A percentile compares a stretch with the other conserved stretches of the same genome.
These are phyloP conservation scores for Macaranga tanarius DNA, from an alignment of 441 rosid genomes.

Conservation along the genomic window DNA sequence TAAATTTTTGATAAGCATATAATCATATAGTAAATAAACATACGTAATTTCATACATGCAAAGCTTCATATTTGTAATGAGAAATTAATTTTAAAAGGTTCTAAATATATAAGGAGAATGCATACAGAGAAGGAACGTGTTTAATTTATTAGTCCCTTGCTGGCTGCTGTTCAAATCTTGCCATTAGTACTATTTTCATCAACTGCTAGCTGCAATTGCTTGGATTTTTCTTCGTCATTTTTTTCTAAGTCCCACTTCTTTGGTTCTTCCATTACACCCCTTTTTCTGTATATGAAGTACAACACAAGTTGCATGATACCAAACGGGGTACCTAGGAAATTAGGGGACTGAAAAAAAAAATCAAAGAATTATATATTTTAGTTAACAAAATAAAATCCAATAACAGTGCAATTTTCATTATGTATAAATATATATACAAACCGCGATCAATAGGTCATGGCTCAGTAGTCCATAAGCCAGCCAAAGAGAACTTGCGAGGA, in stretches of 20 bases:
- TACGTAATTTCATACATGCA: no score
- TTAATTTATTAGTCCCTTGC: background rate
- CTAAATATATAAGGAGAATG: no score
- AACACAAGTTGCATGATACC: slow-evolving; percentile 69
- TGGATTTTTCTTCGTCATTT: slow-evolving; percentile 29
- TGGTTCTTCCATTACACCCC: slow-evolving; percentile 37
- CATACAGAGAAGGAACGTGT: background rate
- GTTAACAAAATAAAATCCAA: background rate
- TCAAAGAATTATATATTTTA: background rate
- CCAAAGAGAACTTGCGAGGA: slow-evolving; percentile 69
- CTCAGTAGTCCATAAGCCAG: slow-evolving; percentile 66
- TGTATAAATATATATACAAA: slow-evolving; percentile 25
- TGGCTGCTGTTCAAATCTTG: slow-evolving; percentile 27
- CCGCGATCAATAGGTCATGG: slow-evolving; percentile 76
- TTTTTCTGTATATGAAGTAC: slow-evolving; percentile 59
- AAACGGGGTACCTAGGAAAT: slow-evolving; percentile 62
- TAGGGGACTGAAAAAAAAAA: slow-evolving; percentile 58
- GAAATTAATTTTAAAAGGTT: no score
- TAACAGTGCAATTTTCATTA: background rate
- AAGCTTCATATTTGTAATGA: no score
- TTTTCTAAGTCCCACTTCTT: slow-evolving; percentile 46
- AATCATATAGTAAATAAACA: no score
- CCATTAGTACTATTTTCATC: slow-evolving; percentile 15
- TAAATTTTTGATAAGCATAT: no score
- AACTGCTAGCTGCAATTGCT: slow-evolving; percentile 32